phyloP scores from a whole-genome alignment of 768 basidiomycete species.

The Agaricus bisporus region DNA sequence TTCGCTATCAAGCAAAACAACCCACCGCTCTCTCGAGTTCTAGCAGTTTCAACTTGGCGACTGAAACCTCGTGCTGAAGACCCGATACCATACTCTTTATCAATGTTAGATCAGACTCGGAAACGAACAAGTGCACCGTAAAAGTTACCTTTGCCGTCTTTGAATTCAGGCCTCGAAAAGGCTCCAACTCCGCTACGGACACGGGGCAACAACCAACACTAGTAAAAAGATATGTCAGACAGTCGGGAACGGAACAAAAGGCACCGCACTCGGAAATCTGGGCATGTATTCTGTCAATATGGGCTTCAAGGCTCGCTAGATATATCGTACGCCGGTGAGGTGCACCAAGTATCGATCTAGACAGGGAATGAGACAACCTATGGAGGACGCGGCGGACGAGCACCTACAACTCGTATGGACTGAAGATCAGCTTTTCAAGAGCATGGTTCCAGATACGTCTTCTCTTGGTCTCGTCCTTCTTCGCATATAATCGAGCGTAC shows the following conservation, averaged over 20 bases:
- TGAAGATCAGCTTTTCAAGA: constrained; percentile 67
- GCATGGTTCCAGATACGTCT: constrained; percentile 76
- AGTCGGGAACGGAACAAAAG: background rate
- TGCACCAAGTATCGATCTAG: constrained; percentile 59
- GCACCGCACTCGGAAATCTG: constrained; percentile 38
- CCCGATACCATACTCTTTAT: constrained; percentile 65
- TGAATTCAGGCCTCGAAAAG: constrained; percentile 65
- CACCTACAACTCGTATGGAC: constrained; percentile 57
- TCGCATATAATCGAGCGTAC: constrained; percentile 63
- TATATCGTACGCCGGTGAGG: constrained; percentile 67
- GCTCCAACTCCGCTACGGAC: constrained; percentile 46
- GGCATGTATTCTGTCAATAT: constrained; percentile 62
- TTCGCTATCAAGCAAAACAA: constrained; percentile 6
- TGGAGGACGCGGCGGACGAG: background rate
- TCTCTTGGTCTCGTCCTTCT: constrained; percentile 57
- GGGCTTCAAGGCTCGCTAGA: constrained; percentile 64
- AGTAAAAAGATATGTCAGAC: background rate
- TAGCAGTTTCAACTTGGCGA: constrained; percentile 54
- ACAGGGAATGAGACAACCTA: background rate
- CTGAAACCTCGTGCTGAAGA: constrained; percentile 58
- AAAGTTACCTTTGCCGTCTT: constrained; percentile 64
- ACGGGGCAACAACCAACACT: constrained; percentile 52
- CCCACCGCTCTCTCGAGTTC: constrained; percentile 66
- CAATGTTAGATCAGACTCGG: background rate
- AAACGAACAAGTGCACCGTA: background rate